Evolutionary conservation across 2,329 filamentous ascomycete genomes (phyloP).

Genomic region (Cordyceps farinosa): DNA sequence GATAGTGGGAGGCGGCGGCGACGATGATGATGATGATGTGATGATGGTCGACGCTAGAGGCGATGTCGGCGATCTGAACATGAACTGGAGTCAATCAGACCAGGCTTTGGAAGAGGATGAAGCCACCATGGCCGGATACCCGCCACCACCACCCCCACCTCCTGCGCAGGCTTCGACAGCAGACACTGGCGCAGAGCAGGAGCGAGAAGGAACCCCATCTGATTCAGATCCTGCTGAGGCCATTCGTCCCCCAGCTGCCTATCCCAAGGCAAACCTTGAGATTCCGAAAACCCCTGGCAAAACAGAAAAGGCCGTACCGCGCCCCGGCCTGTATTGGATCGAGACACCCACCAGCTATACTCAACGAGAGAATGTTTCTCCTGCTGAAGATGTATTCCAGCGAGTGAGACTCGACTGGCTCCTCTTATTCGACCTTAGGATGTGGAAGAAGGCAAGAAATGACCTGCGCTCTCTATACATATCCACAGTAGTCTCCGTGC

Average conservation of each 20-base stretch:
- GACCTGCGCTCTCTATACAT: slow-evolving; percentile 92
- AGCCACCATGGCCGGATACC: slow-evolving; percentile 72
- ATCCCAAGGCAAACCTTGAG: slow-evolving; percentile 62
- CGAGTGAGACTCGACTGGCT: slow-evolving; percentile 90
- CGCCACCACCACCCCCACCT: slow-evolving; percentile 61
- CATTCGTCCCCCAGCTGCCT: slow-evolving; percentile 58
- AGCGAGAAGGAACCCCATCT: slow-evolving; percentile 64
- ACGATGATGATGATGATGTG: slow-evolving; percentile 53
- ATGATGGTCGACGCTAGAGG: slow-evolving; percentile 54
- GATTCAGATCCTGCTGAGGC: slow-evolving; percentile 68
- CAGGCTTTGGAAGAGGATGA: slow-evolving; percentile 72
- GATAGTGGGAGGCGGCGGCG: slow-evolving; percentile 36
- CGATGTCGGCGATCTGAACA: slow-evolving; percentile 43
- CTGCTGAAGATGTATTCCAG: slow-evolving; percentile 83
- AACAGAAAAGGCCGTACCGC: slow-evolving; percentile 46
- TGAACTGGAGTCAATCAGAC: slow-evolving; percentile 54
- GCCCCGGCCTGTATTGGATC: slow-evolving; percentile 79
- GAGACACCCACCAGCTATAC: slow-evolving; percentile 71
- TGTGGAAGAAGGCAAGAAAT: slow-evolving; percentile 95
- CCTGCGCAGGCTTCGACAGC: slow-evolving; percentile 46
- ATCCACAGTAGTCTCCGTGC: slow-evolving; percentile 90
- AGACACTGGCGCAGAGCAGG: slow-evolving; percentile 35
- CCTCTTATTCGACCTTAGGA: slow-evolving; percentile 85
- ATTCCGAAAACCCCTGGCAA: slow-evolving; percentile 80
- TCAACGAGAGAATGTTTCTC: slow-evolving; percentile 58